Conservation (phyloP, 1,284 basidiomycete species). For the Papiliotrema terrestris region DNA sequence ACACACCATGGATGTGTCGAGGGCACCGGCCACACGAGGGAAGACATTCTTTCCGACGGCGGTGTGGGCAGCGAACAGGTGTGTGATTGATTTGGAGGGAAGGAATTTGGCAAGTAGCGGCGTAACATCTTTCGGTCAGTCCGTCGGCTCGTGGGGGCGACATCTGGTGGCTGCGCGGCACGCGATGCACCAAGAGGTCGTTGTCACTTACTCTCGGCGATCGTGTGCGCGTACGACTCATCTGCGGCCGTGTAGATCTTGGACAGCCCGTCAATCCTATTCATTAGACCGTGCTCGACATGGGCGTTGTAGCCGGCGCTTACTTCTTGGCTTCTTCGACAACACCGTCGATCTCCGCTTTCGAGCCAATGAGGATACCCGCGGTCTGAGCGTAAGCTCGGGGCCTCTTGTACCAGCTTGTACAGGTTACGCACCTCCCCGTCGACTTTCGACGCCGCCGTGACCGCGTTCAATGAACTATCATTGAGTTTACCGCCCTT, state of each 20-base stretch:
- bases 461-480: conserved; percentile 81
- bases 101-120: conserved; percentile 55
- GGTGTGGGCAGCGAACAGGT: conserved; percentile 79
- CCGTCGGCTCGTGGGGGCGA: background rate
- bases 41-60: conserved; percentile 70
- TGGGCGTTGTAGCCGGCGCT: conserved; percentile 4
- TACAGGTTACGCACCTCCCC: conserved; percentile 52
- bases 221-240: conserved; percentile 46
- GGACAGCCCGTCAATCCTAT: conserved; percentile 49
- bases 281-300: background rate
- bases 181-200: too few species aligned
- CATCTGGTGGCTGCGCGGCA: background rate
- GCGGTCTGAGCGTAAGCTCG: conserved; percentile 57
- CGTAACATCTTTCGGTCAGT: conserved; percentile 49
- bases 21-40: conserved; percentile 82
- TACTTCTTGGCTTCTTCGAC: conserved; percentile 78
- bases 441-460: conserved; percentile 74
- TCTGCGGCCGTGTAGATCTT: conserved; percentile 51
- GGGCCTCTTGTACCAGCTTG: background rate
- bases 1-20: conserved; percentile 65
- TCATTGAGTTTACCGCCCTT: conserved; percentile 76
- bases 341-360: conserved; percentile 65
- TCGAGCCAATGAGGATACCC: conserved; percentile 76
- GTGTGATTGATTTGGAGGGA: conserved; percentile 60
- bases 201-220: conserved; percentile 52